Conservation (phyloP, 768 basidiomycete genomes). For the Mycena vulgaris region DNA sequence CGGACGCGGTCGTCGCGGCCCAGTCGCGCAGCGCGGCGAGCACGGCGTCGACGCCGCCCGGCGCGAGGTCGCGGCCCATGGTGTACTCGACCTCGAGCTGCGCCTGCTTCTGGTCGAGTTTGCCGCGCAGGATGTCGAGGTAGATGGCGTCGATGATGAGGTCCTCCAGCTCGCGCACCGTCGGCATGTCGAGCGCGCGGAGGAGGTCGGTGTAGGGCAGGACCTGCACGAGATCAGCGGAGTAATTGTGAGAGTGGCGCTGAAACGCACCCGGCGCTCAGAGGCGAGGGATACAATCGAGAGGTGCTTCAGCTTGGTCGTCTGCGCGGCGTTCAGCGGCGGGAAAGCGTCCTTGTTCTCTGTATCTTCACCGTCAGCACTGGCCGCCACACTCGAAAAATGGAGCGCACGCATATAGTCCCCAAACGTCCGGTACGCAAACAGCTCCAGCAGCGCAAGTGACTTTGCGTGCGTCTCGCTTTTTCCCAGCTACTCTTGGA, state of each 20-base stretch:
- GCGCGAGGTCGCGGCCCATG: conserved; percentile 92
- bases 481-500: conserved; percentile 68
- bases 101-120: conserved; percentile 93
- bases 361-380: conserved; percentile 47
- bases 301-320: conserved; percentile 92
- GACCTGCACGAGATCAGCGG: conserved; percentile 62
- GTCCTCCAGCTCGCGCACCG: conserved; percentile 93
- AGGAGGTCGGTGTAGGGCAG: conserved; percentile 86
- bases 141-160: conserved; percentile 98
- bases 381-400: not conserved
- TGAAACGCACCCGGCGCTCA: conserved; percentile 75
- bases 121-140: conserved; percentile 89
- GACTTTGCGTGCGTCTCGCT: conserved; percentile 76
- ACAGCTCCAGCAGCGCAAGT: conserved; percentile 82
- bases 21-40: conserved; percentile 77
- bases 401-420: conserved; percentile 81
- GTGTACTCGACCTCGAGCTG: conserved; percentile 94
- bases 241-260: not conserved
- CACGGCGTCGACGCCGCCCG: conserved; percentile 74
- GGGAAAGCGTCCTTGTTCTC: conserved; percentile 80
- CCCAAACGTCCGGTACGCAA: conserved; percentile 90
- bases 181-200: conserved; percentile 78
- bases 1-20: conserved; percentile 79
- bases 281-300: conserved; percentile 90
- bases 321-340: conserved; percentile 78